These are phyloP conservation scores for Peniophora sp. DNA, from an alignment of 1,284 basidiomycete species.

Conservation along the genomic window DNA sequence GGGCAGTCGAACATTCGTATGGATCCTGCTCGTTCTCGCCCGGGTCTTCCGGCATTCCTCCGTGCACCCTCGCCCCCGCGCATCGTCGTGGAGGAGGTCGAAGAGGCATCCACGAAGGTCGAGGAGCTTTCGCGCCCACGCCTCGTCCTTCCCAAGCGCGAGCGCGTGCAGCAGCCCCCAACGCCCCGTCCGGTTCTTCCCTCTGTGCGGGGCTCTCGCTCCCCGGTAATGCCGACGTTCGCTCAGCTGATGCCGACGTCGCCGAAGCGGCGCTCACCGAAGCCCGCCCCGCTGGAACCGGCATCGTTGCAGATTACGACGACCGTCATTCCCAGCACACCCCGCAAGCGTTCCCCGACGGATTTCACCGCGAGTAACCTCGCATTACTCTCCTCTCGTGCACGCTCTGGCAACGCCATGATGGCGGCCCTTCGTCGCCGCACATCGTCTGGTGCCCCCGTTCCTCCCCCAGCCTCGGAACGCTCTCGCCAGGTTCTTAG, in stretches of 20 bases:
- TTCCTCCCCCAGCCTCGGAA: constrained; percentile 7
- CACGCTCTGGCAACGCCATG: constrained; percentile 53
- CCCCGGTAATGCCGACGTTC: constrained; percentile 1
- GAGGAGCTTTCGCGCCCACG: constrained; percentile 6
- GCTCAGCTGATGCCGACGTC: constrained; percentile 21
- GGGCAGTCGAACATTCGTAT: constrained; percentile 15
- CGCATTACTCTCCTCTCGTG: constrained; percentile 41
- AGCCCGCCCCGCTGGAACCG: constrained; percentile 25
- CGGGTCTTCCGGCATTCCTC: constrained; percentile 40
- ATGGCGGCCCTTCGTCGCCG: constrained; percentile 52
- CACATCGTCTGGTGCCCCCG: constrained; percentile 12
- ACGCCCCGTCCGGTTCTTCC: constrained; percentile 31
- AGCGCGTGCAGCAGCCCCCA: constrained; percentile 35
- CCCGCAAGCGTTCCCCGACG: constrained; percentile 30
- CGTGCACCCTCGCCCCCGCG: constrained; percentile 14
- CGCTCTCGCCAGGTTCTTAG: constrained; percentile 15
- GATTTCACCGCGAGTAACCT: constrained; percentile 48
- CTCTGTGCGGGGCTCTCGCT: constrained; percentile 27
- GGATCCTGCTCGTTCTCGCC: constrained; percentile 15
- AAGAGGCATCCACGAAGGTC: constrained; percentile 4
- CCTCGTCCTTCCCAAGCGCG: not conserved
- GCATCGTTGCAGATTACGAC: constrained; percentile 39
- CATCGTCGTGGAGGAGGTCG: not conserved
- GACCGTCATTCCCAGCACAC: constrained; percentile 37
- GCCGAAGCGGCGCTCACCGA: constrained; percentile 14